Evolutionary conservation across 2,329 filamentous ascomycete genomes (phyloP), one percentile per base, ranked within the genome.

Genomic region (Lizonia empirigonia): DNA sequence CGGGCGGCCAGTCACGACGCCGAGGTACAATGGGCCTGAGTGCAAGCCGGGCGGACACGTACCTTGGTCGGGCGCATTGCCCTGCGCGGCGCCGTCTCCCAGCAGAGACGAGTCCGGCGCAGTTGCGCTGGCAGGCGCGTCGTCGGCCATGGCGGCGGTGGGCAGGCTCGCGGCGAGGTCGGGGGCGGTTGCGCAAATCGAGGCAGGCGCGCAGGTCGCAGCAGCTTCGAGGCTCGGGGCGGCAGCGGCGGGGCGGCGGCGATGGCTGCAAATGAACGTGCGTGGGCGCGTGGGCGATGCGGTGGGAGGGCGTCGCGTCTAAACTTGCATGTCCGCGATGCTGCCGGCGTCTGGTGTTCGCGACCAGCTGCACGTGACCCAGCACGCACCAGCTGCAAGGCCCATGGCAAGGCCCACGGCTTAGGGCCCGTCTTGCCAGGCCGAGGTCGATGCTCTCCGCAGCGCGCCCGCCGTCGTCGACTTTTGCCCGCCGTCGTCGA

Each of bases 1-100:
- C n/a, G n/a, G n/a, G n/a, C n/a, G n/a, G n/a, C n/a, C n/a, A n/a
- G n/a, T n/a, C n/a, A n/a, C n/a, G n/a, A n/a, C n/a, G n/a, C n/a
- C n/a, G n/a, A n/a, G n/a, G n/a, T n/a, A n/a, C n/a, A n/a, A n/a
- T n/a, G n/a, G n/a, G n/a, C n/a, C n/a, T 13, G 26, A 29, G 2
- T 29, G 26, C 12, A 5, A 3, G 3, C 24, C 12, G 24, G 24
- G 12, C 26, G 2, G 12, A 3, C 4, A 62, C 68, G 18, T 69
- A 73, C 69, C 70, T 67, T 70, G 65, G 50, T 62, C 62, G n/a
- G 58, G 60, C 35, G 60, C 62, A 55, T 58, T 66, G 49, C 38
- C 37, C 18, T 61, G 64, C 35, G 63, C 35, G 35, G 58, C 56
- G 50, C 60, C 61, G 56, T 63, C 64, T 49, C 58, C 65, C 34